phyloP scores from a whole-genome alignment of 495 filamentous ascomycete genomes.

The Aspergillus funiculosus region DNA sequence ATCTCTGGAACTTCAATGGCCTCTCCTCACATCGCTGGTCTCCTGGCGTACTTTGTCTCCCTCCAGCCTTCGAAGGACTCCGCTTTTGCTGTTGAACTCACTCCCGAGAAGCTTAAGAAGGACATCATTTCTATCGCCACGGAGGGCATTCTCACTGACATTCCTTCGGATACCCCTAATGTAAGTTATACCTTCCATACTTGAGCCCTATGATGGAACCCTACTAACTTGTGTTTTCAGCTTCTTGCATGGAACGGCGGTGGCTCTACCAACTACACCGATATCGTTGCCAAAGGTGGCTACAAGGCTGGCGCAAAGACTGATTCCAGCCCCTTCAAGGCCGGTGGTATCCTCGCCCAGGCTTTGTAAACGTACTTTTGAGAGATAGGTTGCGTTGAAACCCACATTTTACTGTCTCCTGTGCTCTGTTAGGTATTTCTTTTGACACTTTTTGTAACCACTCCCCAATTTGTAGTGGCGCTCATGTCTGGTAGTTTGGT shows the following conservation, averaged over 20 bases:
- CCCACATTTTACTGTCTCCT: constrained; percentile 1
- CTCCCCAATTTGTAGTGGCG: constrained; percentile 3
- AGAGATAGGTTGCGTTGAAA: background rate
- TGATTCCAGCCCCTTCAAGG: constrained; percentile 20
- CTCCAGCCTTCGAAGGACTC: constrained; percentile 86
- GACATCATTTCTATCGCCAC: constrained; percentile 82
- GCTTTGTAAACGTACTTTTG: constrained; percentile 8
- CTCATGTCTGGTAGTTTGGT: constrained; percentile 13
- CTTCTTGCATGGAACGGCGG: constrained; percentile 99
- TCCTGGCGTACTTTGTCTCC: constrained; percentile 95
- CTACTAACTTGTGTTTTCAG: constrained; percentile 44
- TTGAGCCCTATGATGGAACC: background rate
- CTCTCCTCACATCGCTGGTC: constrained; percentile 92
- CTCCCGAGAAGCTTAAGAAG: constrained; percentile 89
- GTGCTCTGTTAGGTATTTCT: constrained; percentile 1
- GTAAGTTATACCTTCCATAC: constrained; percentile 38
- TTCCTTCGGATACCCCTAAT: constrained; percentile 78
- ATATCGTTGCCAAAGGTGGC: constrained; percentile 67
- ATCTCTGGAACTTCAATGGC: constrained; percentile 99
- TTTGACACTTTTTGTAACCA: constrained; percentile 1
- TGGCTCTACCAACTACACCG: constrained; percentile 81
- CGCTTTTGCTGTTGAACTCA: constrained; percentile 82
- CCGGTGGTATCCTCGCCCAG: constrained; percentile 21
- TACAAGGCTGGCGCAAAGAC: constrained; percentile 27
- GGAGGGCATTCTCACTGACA: constrained; percentile 68